Conservation (phyloP, 2,329 filamentous ascomycete species). For the Chaetothyriales sp. region DNA sequence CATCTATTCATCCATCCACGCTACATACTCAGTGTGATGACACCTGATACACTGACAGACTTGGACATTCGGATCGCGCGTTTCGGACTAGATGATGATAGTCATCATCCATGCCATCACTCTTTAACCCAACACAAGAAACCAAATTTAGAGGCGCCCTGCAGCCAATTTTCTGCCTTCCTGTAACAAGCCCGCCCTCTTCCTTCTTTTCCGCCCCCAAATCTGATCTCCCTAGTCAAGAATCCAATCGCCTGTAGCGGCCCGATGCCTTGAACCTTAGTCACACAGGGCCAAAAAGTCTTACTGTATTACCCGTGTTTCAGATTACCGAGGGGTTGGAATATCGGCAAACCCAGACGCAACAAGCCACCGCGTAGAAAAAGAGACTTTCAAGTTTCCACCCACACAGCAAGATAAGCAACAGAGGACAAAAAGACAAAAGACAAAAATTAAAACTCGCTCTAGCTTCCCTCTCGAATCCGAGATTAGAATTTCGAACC, state of each 20-base stretch:
- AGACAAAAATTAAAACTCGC: not conserved
- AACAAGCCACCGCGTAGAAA: not conserved
- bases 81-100: not conserved
- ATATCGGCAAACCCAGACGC: not conserved
- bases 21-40: not conserved
- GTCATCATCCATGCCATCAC: not conserved
- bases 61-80: not conserved
- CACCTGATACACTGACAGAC: not conserved
- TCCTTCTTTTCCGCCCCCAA: not conserved
- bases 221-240: not conserved
- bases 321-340: not conserved
- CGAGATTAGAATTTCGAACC: not conserved
- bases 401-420: not conserved
- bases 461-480: not conserved
- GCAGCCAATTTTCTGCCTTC: no score
- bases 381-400: not conserved
- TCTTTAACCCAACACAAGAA: not conserved
- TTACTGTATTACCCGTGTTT: not conserved
- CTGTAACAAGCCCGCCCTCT: not conserved
- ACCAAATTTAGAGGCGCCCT: not conserved
- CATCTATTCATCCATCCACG: no score
- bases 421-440: not conserved
- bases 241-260: not conserved
- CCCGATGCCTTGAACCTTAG: not conserved
- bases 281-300: not conserved